Percentiles rank a stretch among this genome's conserved stretches.
These are phyloP conservation scores for Penicillium ochrochloron DNA, from an alignment of 495 filamentous ascomycete species.

Conservation along the genomic window DNA sequence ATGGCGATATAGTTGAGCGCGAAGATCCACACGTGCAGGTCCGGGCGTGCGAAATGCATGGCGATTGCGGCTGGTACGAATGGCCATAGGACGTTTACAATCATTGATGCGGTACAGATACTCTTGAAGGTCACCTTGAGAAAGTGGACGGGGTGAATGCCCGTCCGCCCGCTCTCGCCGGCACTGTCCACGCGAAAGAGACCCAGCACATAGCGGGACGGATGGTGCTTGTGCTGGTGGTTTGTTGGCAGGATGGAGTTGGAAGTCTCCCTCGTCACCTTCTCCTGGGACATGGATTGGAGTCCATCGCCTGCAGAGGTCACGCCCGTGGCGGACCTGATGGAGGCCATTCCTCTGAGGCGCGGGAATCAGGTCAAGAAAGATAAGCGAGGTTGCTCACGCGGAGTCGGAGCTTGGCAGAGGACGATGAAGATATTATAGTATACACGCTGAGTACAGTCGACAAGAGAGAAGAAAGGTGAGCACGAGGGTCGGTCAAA, in stretches of 20 bases:
- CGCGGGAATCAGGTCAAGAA: not conserved
- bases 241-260: constrained; percentile 33
- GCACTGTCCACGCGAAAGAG: constrained; percentile 58
- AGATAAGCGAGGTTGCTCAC: not conserved
- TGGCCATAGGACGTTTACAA: constrained; percentile 76
- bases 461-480: not conserved
- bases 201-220: constrained; percentile 22
- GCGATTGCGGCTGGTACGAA: constrained; percentile 70
- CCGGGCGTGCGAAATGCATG: constrained; percentile 63
- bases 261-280: constrained; percentile 21
- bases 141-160: constrained; percentile 65
- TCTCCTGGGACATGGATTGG: constrained; percentile 17
- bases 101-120: constrained; percentile 58
- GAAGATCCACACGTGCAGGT: constrained; percentile 68
- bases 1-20: constrained; percentile 78
- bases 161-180: constrained; percentile 66
- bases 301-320: constrained; percentile 8
- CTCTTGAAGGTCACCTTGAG: constrained; percentile 63
- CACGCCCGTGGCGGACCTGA: constrained; percentile 18
- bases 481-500: not conserved
- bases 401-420: not conserved
- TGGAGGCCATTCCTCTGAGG: constrained; percentile 24
- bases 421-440: too few species aligned
- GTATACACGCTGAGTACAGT: not conserved
- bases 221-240: constrained; percentile 32